Evolutionary conservation across 805 yeast genomes (phyloP), one percentile per base, ranked within the genome.

Genomic region (Grigorovia jiainica): DNA sequence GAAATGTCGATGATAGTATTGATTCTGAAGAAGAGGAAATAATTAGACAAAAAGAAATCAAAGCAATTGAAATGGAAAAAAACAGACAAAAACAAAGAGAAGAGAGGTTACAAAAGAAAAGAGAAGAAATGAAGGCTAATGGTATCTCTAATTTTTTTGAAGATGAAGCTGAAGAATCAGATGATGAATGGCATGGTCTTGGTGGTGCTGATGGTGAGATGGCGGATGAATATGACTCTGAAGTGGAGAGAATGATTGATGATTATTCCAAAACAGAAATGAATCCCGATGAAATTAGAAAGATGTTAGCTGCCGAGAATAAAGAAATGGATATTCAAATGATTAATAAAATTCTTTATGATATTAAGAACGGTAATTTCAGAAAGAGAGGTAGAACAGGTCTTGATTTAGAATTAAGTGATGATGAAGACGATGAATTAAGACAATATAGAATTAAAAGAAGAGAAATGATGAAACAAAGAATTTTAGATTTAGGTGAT

Each of bases 101-200:
- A 29, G 43, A 39, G 15, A 49, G 52, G 31, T 45, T 50, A 36
- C 51, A 43, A 30, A 52, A 58, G 40, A 61, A 73, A 40, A 72
- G 64, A 43, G 52, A 64, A 47, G 83, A 77, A 46, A 60, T 80
- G 67, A 82, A 73, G 47, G 64, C 72, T 23, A 69, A 64, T 43
- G 89, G 89, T 2, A 49, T 78, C 16, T 70, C 70, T 41, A 68
- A 73, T 20, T 71, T 85, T 41, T 67, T 84, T 57, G 90, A 85
- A 52, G 79, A 82, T 38, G 92, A 84, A 65, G 95, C 95, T 35
- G 87, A 76, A 50, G 95, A 85, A 64, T 82, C 92, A 30, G 94
- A 85, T 46, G 95, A 85, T 67, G 95, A 85, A 65, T 85, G 87
- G 84, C 73, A 73, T 39, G 94, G 92, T 3, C 52, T 82, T 38